Base-by-base conservation (phyloP, 352 stramenopile species). In the Phytophthora aleatoria region DNA sequence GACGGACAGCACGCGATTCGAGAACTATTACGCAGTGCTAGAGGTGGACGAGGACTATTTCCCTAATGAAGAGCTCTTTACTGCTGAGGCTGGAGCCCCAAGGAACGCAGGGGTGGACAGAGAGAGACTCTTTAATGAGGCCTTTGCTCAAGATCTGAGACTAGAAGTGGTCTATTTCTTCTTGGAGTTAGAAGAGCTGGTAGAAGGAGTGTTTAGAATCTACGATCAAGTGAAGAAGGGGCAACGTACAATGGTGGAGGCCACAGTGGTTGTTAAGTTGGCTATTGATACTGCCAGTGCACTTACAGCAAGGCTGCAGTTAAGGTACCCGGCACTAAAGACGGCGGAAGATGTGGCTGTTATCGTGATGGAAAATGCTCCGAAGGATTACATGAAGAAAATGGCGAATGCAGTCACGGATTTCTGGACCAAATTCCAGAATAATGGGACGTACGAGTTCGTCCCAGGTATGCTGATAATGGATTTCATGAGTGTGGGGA, bases 21-120 rank as follows among this genome's bases (percentile, higher is more conserved):
- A 43, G 24, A 74, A 67, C 31, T 74, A 74, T 31, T 74, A 74
- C 15, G 5, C 53, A 20, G 55, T 54, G 7, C 16, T 62, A 5
- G 30, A 48, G 24, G 2, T n/a, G 24, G 56, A 56, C 4, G 56
- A 56, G 6, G 56, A 63, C 35, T 63, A 48, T 35, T 56, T 42
- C 24, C 33, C 33, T 8, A 44, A 63, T 24, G 55, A 48, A 33
- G 28, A 12, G 2, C 13, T n/a, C 3, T 33, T 12, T n/a, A n/a
- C 41, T 10, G n/a, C 13, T 7, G 33, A 63, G 10, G 1, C 41
- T 28, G 12, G 2, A 2, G 30, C 47, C 1, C 3, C 26, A 5
- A 57, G 59, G 6, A 36, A 10, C 2, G 24, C 20, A 0, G 45
- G 45, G 15, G 33, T 36, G 0, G 64, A 74, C n/a, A 55, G 45